phyloP scores from a whole-genome alignment of 2,329 filamentous ascomycete species.

The Trichoderma harzianum region DNA sequence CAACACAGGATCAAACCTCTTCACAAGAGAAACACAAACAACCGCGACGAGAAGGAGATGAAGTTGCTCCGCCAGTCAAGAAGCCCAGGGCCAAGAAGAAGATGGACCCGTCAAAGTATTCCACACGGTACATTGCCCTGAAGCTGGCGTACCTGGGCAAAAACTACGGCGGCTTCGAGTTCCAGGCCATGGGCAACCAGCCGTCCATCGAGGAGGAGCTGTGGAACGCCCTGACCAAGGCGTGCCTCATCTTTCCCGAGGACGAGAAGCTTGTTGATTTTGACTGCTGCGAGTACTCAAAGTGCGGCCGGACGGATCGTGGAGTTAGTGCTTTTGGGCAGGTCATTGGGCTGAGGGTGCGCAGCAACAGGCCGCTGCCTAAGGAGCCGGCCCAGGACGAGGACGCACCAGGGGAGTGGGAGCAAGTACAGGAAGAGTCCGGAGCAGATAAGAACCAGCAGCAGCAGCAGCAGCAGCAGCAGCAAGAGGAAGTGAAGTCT shows the following conservation, averaged over 20 bases:
- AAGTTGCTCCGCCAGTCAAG: conserved; percentile 23
- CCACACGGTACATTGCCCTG: conserved; percentile 79
- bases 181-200: conserved; percentile 67
- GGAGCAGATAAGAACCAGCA: background rate
- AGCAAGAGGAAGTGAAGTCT: conserved; percentile 16
- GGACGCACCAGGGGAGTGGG: background rate
- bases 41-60: background rate
- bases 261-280: conserved; percentile 66
- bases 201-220: conserved; percentile 90
- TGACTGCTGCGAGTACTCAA: conserved; percentile 84
- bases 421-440: background rate
- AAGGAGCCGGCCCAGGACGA: conserved; percentile 25
- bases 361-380: conserved; percentile 69
- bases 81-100: conserved; percentile 46
- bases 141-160: conserved; percentile 93
- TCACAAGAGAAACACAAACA: background rate
- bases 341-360: conserved; percentile 78
- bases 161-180: conserved; percentile 90
- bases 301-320: conserved; percentile 88
- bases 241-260: conserved; percentile 74
- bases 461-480: background rate
- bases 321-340: conserved; percentile 97
- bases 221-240: conserved; percentile 84
- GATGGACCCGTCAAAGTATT: conserved; percentile 78
- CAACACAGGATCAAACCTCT: background rate